Evolutionary conservation across 257 asterid species (phyloP).

Genomic region (Jacaranda copaia): DNA sequence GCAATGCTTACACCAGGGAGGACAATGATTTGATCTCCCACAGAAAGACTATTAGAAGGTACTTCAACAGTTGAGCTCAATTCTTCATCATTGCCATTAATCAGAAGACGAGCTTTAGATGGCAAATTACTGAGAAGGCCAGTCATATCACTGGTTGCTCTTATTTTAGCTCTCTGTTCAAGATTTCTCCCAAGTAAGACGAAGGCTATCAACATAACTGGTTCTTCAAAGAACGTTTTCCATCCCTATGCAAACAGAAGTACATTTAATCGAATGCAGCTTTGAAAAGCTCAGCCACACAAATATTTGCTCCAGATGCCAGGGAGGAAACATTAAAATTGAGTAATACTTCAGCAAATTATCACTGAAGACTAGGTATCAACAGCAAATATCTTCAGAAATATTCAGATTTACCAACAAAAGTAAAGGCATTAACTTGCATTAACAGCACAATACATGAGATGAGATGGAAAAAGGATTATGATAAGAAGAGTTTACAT

Average conservation of each 20-base stretch:
- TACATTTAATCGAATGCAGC: conserved; percentile 36
- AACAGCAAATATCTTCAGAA: conserved; percentile 2
- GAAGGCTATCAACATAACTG: conserved; percentile 97
- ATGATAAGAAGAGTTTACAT: no score
- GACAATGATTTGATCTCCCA: conserved; percentile 91
- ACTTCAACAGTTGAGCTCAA: conserved; percentile 79
- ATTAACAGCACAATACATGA: neutral
- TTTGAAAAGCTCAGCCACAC: conserved; percentile 24
- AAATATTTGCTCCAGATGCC: conserved; percentile 23
- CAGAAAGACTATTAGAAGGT: conserved; percentile 80
- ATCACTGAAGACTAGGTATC: neutral
- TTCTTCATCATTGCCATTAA: conserved; percentile 61
- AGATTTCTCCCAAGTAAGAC: conserved; percentile 97
- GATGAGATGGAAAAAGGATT: no score
- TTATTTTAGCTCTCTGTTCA: conserved; percentile 97
- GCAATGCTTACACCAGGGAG: conserved; percentile 92
- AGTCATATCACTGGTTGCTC: conserved; percentile 97
- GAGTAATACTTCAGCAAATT: neutral
- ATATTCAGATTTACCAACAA: neutral
- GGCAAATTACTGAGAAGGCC: conserved; percentile 91
- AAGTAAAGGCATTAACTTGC: neutral
- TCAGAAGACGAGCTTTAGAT: conserved; percentile 94
- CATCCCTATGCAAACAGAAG: conserved; percentile 74
- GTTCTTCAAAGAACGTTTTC: conserved; percentile 98
- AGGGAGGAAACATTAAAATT: conserved; percentile 28